phyloP scores from a whole-genome alignment of 148 eudicot species.

The Rhododendron mucronatum region DNA sequence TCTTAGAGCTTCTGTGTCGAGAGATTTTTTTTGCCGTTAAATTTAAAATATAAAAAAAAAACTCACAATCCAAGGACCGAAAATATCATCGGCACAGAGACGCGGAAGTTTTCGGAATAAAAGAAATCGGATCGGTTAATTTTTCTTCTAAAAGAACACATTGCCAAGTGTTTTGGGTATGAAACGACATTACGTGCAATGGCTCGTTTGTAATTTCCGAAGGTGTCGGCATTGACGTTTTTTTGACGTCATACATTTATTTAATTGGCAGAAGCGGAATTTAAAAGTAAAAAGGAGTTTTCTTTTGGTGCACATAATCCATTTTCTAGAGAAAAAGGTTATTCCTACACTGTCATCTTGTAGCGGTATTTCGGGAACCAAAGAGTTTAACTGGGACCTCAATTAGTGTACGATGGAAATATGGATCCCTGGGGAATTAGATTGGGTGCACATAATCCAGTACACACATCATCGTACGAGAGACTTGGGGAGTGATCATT shows the following conservation, averaged over 20 bases:
- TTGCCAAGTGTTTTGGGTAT: not conserved
- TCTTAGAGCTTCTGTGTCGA: fast-evolving
- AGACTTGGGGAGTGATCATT: not conserved
- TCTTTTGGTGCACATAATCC: not conserved
- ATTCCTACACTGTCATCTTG: not conserved
- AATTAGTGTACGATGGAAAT: no score
- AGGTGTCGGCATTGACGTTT: not conserved
- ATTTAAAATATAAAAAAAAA: no score
- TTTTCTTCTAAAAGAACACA: not conserved
- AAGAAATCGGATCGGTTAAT: no score
- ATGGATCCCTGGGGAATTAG: not conserved
- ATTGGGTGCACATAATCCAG: not conserved
- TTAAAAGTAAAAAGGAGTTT: not conserved
- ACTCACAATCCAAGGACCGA: no score
- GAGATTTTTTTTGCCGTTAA: no score
- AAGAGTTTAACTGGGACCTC: not conserved
- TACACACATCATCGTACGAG: no score
- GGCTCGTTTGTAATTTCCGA: not conserved
- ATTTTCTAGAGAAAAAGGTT: not conserved
- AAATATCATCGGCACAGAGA: no score
- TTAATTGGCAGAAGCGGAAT: not conserved
- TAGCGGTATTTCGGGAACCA: not conserved
- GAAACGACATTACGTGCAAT: not conserved
- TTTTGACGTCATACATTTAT: not conserved
- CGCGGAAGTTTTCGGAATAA: fast-evolving